Conservation (phyloP, 768 basidiomycete species). For the Pholiota molesta region DNA sequence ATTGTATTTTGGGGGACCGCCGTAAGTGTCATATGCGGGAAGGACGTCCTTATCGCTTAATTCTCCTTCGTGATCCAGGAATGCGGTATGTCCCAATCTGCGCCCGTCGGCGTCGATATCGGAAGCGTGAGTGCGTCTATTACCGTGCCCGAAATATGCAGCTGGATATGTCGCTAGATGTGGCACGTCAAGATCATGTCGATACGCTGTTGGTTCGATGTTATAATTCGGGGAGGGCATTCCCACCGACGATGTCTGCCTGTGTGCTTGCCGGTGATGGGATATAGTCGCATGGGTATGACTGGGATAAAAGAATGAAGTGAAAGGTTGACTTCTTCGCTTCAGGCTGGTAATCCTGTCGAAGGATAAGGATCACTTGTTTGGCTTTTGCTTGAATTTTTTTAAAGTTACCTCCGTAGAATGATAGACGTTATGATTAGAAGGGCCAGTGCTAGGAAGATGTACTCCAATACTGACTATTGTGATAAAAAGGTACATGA, state of each 20-base stretch:
- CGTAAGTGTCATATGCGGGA: slow-evolving; percentile 48
- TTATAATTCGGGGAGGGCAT: not conserved
- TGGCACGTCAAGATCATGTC: slow-evolving; percentile 11
- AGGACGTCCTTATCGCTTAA: slow-evolving; percentile 46
- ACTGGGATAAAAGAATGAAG: slow-evolving; percentile 6
- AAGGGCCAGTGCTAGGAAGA: slow-evolving; percentile 30
- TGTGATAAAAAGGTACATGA: not conserved
- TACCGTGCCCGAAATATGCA: slow-evolving; percentile 9
- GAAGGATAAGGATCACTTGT: not conserved
- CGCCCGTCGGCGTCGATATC: slow-evolving; percentile 47
- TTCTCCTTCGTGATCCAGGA: slow-evolving; percentile 30
- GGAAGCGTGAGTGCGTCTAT: slow-evolving; percentile 29
- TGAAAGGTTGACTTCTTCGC: slow-evolving; percentile 11
- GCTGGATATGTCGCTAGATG: slow-evolving; percentile 15
- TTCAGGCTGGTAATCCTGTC: slow-evolving; percentile 12
- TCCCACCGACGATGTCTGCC: not conserved
- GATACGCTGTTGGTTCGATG: slow-evolving; percentile 8
- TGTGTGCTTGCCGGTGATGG: not conserved
- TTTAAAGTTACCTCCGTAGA: slow-evolving; percentile 26
- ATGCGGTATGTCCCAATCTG: slow-evolving; percentile 20
- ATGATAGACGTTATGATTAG: slow-evolving; percentile 24
- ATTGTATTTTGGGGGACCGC: slow-evolving; percentile 49
- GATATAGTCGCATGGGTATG: not conserved
- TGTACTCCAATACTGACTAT: slow-evolving; percentile 34
- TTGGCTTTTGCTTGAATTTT: not conserved